These are phyloP conservation scores for Bisporella sp. DNA, from an alignment of 2,329 filamentous ascomycete species.

Conservation along the genomic window DNA sequence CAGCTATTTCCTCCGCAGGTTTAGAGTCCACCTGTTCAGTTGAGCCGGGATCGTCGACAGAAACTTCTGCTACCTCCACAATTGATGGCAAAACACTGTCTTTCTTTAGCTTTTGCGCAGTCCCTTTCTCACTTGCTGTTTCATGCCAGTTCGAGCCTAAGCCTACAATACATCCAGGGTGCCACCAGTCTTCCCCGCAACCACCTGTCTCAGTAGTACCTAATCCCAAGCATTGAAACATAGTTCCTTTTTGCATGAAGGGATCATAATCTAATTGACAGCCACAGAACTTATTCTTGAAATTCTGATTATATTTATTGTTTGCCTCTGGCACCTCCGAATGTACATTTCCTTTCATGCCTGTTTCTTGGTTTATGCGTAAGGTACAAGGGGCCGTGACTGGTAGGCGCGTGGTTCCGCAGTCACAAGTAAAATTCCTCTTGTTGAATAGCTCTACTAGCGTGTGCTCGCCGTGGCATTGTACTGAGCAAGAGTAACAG, in stretches of 20 bases:
- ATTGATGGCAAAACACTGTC: conserved; percentile 39
- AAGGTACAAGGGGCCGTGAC: conserved; percentile 67
- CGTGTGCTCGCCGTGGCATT: conserved; percentile 91
- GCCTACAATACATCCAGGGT: conserved; percentile 85
- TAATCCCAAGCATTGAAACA: conserved; percentile 93
- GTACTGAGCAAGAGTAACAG: conserved; percentile 94
- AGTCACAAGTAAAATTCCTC: conserved; percentile 93
- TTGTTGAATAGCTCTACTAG: conserved; percentile 96
- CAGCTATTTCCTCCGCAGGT: conserved; percentile 20
- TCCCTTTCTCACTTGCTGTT: conserved; percentile 33
- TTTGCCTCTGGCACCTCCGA: conserved; percentile 63
- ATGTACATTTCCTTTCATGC: conserved; percentile 68
- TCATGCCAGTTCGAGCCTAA: conserved; percentile 68
- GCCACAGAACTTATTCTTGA: conserved; percentile 84
- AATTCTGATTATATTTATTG: conserved; percentile 96
- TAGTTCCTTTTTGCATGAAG: conserved; percentile 84
- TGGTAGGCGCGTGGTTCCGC: conserved; percentile 73
- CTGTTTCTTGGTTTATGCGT: conserved; percentile 65
- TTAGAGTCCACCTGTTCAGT: conserved; percentile 6
- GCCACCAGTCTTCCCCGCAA: conserved; percentile 97
- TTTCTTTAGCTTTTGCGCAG: conserved; percentile 25
- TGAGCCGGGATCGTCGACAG: conserved; percentile 14
- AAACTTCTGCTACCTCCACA: conserved; percentile 38
- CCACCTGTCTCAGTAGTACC: conserved; percentile 75
- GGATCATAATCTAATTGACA: conserved; percentile 86